Conservation (phyloP, 2,329 filamentous ascomycete genomes). For the Curvularia sp. region DNA sequence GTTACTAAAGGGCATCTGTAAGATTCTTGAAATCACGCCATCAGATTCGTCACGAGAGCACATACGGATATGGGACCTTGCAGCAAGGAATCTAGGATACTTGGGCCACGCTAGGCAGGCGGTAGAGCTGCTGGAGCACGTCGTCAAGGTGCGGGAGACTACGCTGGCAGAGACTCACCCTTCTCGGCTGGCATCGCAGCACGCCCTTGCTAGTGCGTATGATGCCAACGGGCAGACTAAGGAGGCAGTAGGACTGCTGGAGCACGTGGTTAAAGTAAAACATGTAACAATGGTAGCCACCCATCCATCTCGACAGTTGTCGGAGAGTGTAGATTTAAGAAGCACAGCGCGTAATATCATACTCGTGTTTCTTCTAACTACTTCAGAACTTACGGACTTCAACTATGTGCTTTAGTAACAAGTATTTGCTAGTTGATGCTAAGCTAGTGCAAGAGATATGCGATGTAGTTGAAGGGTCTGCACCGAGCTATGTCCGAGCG, state of each 20-base stretch:
- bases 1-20: constrained; percentile 15
- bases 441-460: no score
- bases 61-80: constrained; percentile 16
- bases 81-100: constrained; percentile 4
- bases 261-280: constrained; percentile 11
- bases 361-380: no score
- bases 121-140: constrained; percentile 18
- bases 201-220: constrained; percentile 10
- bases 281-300: no score
- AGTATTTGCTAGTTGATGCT: no score
- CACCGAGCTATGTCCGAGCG: no score
- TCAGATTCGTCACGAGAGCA: constrained; percentile 11
- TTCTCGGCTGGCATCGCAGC: constrained; percentile 17
- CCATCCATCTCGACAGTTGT: no score
- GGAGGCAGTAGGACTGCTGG: constrained; percentile 17
- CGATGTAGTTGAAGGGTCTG: no score
- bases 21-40: constrained; percentile 8
- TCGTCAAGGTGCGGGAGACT: constrained; percentile 11
- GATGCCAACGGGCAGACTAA: constrained; percentile 5
- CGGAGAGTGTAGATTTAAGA: no score
- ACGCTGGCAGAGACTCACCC: constrained; percentile 19
- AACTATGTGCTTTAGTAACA: no score
- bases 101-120: constrained; percentile 14
- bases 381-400: no score
- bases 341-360: no score